These are phyloP conservation scores for Suhomyces bokatorum DNA, from an alignment of 1,139 yeast species.

Conservation along the genomic window DNA sequence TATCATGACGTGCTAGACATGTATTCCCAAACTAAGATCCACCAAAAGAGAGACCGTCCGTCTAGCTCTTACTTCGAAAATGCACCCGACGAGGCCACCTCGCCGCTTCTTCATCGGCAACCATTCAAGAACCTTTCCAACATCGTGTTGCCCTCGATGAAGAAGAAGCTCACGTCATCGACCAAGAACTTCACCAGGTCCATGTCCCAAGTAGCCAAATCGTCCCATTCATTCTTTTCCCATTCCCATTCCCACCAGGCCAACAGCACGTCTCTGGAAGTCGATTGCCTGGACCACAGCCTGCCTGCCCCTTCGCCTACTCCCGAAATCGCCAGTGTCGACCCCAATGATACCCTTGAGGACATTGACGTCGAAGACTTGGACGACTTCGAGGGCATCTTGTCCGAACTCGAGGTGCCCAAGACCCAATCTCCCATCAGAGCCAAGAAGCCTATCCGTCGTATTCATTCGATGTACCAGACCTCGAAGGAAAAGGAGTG, in stretches of 20 bases:
- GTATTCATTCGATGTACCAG: constrained; percentile 70
- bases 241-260: neutral
- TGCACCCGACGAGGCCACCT: constrained; percentile 29
- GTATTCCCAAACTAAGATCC: constrained; percentile 5
- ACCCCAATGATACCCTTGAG: constrained; percentile 3
- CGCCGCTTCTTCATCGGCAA: constrained; percentile 24
- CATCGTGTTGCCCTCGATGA: constrained; percentile 24
- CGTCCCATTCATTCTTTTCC: constrained; percentile 7
- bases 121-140: constrained; percentile 33
- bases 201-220: constrained; percentile 19
- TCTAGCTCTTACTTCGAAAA: constrained; percentile 30
- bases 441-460: constrained; percentile 36
- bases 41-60: constrained; percentile 28
- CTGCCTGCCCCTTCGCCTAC: constrained; percentile 1
- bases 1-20: constrained; percentile 2
- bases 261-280: constrained; percentile 5
- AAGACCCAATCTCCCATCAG: constrained; percentile 6
- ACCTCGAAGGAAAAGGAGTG: constrained; percentile 39
- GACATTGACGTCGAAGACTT: neutral
- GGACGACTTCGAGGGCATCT: neutral
- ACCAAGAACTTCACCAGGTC: constrained; percentile 22
- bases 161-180: constrained; percentile 23
- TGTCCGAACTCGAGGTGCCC: neutral
- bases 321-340: neutral
- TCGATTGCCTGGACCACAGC: neutral